Conservation (phyloP, 2,329 filamentous ascomycete species). For the Alternaria viburni region DNA sequence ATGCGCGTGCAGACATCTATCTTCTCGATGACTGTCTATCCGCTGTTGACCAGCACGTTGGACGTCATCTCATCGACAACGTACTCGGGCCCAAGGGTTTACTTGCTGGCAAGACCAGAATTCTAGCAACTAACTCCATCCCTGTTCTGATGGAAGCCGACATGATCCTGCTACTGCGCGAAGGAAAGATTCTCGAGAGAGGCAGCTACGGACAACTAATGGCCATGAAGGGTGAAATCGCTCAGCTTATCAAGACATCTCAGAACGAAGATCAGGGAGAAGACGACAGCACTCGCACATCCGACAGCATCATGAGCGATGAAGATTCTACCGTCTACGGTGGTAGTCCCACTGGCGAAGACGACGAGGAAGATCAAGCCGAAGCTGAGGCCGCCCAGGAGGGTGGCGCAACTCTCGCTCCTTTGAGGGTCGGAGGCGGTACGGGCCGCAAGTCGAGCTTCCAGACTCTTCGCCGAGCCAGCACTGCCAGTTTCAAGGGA, state of each 20-base stretch:
- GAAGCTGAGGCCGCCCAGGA: slow-evolving; percentile 71
- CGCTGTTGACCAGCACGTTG: slow-evolving; percentile 97
- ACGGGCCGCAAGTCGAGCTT: slow-evolving; percentile 72
- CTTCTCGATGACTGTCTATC: slow-evolving; percentile 93
- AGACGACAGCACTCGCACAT: slow-evolving; percentile 53
- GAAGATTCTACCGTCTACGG: slow-evolving; percentile 68
- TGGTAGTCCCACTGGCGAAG: slow-evolving; percentile 56
- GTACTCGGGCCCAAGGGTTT: slow-evolving; percentile 87
- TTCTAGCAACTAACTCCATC: slow-evolving; percentile 94
- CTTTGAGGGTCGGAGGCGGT: slow-evolving; percentile 67
- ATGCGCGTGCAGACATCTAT: slow-evolving; percentile 95
- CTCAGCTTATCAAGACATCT: slow-evolving; percentile 80
- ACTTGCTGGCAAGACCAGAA: slow-evolving; percentile 82
- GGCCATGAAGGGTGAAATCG: slow-evolving; percentile 91
- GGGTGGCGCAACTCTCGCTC: slow-evolving; percentile 70
- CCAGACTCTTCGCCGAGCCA: slow-evolving; percentile 84
- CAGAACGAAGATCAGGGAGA: slow-evolving; percentile 60
- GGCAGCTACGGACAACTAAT: slow-evolving; percentile 91
- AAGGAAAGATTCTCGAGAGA: slow-evolving; percentile 82
- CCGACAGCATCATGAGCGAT: slow-evolving; percentile 67
- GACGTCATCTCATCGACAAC: slow-evolving; percentile 90
- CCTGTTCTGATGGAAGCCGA: slow-evolving; percentile 88
- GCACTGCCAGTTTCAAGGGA: slow-evolving; percentile 86
- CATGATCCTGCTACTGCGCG: slow-evolving; percentile 83
- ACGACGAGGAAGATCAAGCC: slow-evolving; percentile 58